phyloP scores from a whole-genome alignment of 495 filamentous ascomycete genomes.

The Aspergillus avenaceus region DNA sequence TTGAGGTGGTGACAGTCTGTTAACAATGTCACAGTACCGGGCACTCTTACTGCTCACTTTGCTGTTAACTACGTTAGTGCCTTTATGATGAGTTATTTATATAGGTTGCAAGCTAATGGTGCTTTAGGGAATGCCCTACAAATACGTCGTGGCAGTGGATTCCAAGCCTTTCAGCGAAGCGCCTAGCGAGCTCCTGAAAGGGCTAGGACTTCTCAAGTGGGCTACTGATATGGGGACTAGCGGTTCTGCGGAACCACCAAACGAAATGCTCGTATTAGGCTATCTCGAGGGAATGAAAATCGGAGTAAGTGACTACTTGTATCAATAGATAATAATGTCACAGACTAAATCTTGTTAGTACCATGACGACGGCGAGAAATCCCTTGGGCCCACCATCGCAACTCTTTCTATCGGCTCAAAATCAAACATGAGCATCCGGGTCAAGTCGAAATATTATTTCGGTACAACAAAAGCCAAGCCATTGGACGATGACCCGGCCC shows the following conservation, averaged over 20 bases:
- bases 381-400: constrained; percentile 71
- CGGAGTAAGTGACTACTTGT: constrained; percentile 45
- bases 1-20: neutral
- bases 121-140: constrained; percentile 71
- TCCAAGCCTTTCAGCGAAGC: constrained; percentile 62
- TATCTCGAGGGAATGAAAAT: constrained; percentile 72
- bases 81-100: constrained; percentile 2
- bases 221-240: constrained; percentile 41
- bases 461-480: constrained; percentile 29
- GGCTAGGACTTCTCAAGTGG: constrained; percentile 63
- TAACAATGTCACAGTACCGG: constrained; percentile 15
- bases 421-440: constrained; percentile 64
- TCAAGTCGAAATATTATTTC: constrained; percentile 56
- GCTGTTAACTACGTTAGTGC: constrained; percentile 65
- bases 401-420: constrained; percentile 69
- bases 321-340: neutral
- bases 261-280: constrained; percentile 71
- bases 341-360: constrained; percentile 42
- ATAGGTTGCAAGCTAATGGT: neutral
- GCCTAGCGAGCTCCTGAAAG: constrained; percentile 49
- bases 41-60: constrained; percentile 63
- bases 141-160: constrained; percentile 67
- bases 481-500: constrained; percentile 21
- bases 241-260: constrained; percentile 34
- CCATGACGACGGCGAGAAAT: constrained; percentile 80